Conservation (phyloP, 225 moss, liverwort and hornwort genomes). For the Physcomitrellopsis africana region DNA sequence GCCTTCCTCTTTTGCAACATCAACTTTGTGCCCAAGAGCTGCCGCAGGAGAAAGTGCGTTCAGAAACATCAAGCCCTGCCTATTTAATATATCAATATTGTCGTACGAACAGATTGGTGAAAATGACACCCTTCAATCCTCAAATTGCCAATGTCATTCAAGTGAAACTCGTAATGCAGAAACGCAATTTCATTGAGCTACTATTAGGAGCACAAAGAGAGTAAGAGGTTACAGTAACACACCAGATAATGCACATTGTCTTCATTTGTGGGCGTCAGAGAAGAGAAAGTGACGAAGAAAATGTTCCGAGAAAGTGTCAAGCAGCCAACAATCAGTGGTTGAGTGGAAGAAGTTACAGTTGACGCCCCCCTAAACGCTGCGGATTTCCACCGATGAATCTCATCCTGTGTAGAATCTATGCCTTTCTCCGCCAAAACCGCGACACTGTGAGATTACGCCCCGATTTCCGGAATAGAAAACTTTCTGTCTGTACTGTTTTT, state of each 20-base stretch:
- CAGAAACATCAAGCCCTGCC: slow-evolving; percentile 6
- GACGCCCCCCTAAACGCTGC: no score
- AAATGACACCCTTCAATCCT: slow-evolving; percentile 10
- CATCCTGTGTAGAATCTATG: no score
- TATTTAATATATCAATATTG: background rate
- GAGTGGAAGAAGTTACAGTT: no score
- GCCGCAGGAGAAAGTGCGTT: slow-evolving; percentile 34
- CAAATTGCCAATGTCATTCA: background rate
- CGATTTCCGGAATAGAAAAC: no score
- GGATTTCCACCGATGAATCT: no score
- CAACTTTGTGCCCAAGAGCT: slow-evolving; percentile 90
- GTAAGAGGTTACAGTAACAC: no score
- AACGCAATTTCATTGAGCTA: background rate
- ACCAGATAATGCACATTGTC: no score
- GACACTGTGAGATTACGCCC: no score
- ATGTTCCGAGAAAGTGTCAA: background rate
- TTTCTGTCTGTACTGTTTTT: no score
- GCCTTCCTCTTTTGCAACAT: slow-evolving; percentile 95
- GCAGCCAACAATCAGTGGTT: no score
- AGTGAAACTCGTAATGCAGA: slow-evolving; percentile 14
- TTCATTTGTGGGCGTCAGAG: background rate
- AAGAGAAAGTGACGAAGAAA: background rate
- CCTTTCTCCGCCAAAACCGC: no score
- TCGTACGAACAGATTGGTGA: background rate
- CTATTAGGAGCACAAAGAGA: background rate